Evolutionary conservation across 495 filamentous ascomycete genomes (phyloP).

Genomic region (Massariosphaeria phaeospora): DNA sequence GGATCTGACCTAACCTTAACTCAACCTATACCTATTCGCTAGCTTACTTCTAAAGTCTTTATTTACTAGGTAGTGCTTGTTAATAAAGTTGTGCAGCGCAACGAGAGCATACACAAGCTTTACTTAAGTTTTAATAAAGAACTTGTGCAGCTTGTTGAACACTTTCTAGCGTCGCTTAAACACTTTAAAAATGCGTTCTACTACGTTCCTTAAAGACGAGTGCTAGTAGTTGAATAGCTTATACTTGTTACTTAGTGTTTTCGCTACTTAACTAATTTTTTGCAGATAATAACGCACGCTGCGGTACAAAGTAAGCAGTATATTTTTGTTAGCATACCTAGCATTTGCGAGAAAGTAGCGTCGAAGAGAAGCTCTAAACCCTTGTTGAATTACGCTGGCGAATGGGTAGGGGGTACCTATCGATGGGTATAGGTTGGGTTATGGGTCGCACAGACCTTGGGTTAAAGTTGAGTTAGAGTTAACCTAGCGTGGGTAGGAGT

Average conservation of each 20-base stretch:
- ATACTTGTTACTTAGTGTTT: not conserved
- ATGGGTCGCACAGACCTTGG: no score
- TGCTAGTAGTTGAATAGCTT: slow-evolving; percentile 3
- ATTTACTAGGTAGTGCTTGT: not conserved
- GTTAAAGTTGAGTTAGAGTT: no score
- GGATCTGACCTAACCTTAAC: no score
- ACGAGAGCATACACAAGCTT: not conserved
- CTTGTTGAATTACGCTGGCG: no score
- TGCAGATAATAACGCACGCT: not conserved
- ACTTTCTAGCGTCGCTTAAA: not conserved
- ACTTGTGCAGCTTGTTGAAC: not conserved
- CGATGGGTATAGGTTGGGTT: no score
- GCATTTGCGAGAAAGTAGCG: not conserved
- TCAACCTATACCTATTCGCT: no score
- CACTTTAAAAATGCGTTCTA: not conserved
- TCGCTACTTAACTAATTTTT: not conserved
- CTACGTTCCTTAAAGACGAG: not conserved
- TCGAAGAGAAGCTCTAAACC: not conserved
- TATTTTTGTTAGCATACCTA: no score
- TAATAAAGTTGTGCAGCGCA: slow-evolving; percentile 2
- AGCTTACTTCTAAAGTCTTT: no score
- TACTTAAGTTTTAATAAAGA: no score
- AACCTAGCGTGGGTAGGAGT: no score
- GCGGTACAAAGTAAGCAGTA: not conserved
- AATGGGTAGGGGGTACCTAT: no score